Percentiles rank a stretch among this genome's conserved stretches.
These are phyloP conservation scores for Phytophthora sansomeana DNA, from an alignment of 352 stramenopile species.

Conservation along the genomic window DNA sequence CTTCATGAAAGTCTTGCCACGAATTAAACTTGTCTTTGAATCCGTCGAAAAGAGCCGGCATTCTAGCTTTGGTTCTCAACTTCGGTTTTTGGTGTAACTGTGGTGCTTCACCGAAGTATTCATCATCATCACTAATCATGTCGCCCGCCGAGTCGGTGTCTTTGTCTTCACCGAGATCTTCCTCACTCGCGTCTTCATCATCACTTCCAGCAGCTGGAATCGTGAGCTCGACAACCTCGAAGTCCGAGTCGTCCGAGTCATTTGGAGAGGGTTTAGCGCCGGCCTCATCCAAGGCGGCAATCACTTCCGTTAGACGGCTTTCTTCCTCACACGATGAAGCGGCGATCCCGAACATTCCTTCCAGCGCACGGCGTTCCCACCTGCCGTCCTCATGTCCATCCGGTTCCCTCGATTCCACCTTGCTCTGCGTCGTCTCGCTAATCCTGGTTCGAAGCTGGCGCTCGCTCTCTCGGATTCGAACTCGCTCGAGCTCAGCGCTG, in stretches of 20 bases:
- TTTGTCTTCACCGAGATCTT: background rate
- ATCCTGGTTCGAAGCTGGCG: background rate
- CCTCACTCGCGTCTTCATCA: background rate
- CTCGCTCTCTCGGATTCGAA: background rate
- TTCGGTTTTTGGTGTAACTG: background rate
- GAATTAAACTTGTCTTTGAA: background rate
- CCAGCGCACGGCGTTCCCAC: background rate
- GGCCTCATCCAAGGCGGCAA: background rate
- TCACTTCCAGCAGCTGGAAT: background rate
- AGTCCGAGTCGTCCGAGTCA: background rate
- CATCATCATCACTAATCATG: background rate
- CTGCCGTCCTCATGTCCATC: too few species aligned
- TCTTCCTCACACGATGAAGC: background rate
- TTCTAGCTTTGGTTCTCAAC: background rate
- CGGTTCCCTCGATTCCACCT: background rate
- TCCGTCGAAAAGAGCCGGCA: background rate
- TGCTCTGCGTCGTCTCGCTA: background rate
- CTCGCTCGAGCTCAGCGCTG: background rate
- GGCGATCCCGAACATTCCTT: background rate
- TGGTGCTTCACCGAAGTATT: background rate
- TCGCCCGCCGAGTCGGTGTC: too few species aligned
- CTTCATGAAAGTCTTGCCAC: constrained; percentile 9
- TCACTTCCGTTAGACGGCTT: background rate
- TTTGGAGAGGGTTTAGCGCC: background rate
- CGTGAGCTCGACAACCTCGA: background rate